phyloP scores from a whole-genome alignment of 495 filamentous ascomycete genomes.

The Hypoxylon lenormandii region DNA sequence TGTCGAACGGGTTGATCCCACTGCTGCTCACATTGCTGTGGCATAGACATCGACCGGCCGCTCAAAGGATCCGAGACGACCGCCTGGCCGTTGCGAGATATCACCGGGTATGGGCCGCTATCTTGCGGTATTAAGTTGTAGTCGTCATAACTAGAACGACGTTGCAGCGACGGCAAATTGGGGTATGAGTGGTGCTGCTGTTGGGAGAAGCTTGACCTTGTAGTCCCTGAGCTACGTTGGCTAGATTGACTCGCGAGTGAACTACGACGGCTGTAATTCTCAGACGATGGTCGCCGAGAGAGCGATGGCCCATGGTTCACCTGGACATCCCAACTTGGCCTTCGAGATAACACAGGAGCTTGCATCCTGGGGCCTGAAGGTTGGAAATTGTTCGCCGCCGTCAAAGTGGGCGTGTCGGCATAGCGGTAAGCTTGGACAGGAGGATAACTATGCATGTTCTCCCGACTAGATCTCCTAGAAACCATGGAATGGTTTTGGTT shows the following conservation, averaged over 20 bases:
- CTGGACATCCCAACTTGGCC: constrained; percentile 51
- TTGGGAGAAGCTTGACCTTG: constrained; percentile 26
- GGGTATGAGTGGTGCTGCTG: constrained; percentile 46
- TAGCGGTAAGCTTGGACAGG: constrained; percentile 29
- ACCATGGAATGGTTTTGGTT: constrained; percentile 34
- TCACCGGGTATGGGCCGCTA: constrained; percentile 48
- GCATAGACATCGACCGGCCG: constrained; percentile 46
- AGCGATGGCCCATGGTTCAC: constrained; percentile 48
- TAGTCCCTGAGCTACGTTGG: constrained; percentile 39
- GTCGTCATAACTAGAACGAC: constrained; percentile 59
- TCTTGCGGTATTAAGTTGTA: constrained; percentile 44
- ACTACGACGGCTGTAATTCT: constrained; percentile 45
- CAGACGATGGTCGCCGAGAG: constrained; percentile 44
- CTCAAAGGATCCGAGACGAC: constrained; percentile 50
- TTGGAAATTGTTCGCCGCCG: constrained; percentile 46
- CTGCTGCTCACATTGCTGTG: constrained; percentile 40
- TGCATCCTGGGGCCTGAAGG: constrained; percentile 41
- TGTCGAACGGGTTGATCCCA: constrained; percentile 49
- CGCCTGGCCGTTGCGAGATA: constrained; percentile 54
- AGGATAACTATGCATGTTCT: constrained; percentile 50
- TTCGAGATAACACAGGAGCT: constrained; percentile 15
- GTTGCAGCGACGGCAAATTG: constrained; percentile 49
- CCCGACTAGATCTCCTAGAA: constrained; percentile 50
- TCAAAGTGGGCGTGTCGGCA: constrained; percentile 29
- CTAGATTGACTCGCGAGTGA: constrained; percentile 47